phyloP scores from a whole-genome alignment of 306 rosid genomes.

The Cotoneaster glaucophyllus region DNA sequence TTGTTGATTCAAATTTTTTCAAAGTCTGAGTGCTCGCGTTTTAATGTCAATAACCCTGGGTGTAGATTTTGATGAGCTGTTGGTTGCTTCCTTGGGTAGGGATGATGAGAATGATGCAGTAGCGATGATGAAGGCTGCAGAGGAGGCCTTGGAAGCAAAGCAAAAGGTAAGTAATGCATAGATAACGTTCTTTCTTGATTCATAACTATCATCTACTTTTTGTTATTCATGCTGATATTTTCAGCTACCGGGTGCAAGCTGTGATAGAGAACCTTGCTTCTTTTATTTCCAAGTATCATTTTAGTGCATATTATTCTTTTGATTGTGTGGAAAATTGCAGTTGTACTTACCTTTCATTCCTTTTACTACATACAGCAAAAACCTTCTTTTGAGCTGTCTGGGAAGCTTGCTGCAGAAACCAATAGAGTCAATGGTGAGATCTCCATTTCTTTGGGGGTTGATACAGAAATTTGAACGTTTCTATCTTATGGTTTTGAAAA shows the following conservation, averaged over 20 bases:
- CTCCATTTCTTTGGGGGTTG: slow-evolving; percentile 1
- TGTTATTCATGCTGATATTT: neutral
- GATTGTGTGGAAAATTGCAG: neutral
- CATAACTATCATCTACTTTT: neutral
- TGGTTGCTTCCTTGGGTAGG: slow-evolving; percentile 44
- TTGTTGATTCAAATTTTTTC: neutral
- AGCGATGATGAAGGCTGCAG: slow-evolving; percentile 77
- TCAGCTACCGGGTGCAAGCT: neutral
- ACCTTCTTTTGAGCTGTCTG: slow-evolving; percentile 96
- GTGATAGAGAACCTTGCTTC: neutral
- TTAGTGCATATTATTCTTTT: neutral
- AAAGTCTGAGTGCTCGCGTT: neutral
- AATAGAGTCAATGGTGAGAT: slow-evolving; percentile 78
- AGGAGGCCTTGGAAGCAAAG: slow-evolving; percentile 71
- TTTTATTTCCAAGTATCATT: neutral
- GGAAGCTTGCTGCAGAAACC: slow-evolving; percentile 95
- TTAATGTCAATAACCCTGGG: slow-evolving; percentile 6
- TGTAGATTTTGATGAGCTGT: slow-evolving; percentile 25
- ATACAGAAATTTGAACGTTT: neutral
- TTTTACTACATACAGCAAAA: slow-evolving; percentile 53
- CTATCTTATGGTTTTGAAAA: neutral
- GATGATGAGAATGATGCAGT: slow-evolving; percentile 72
- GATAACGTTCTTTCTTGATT: neutral
- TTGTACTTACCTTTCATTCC: neutral
- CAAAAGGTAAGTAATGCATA: slow-evolving; percentile 53